phyloP scores from a whole-genome alignment of 805 yeast species.

The Candida nonsorbophila region DNA sequence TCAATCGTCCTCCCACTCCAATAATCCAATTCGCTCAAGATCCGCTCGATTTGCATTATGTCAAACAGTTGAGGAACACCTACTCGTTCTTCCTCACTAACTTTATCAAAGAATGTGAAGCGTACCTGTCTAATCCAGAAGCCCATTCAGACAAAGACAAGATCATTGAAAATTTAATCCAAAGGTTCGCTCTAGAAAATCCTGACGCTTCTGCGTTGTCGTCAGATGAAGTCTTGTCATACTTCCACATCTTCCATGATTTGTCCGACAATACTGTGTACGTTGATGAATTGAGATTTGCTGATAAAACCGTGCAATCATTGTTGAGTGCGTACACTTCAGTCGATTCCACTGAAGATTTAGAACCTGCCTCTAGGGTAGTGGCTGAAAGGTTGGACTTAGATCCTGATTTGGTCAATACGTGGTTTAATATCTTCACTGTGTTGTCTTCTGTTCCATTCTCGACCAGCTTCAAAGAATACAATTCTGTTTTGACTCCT shows the following conservation, averaged over 20 bases:
- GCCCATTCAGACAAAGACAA: slow-evolving; percentile 12
- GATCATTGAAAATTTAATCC: slow-evolving; percentile 15
- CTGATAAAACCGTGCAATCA: slow-evolving; percentile 17
- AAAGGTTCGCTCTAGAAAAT: slow-evolving; percentile 14
- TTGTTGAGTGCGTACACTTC: slow-evolving; percentile 13
- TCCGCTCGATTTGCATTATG: slow-evolving; percentile 14
- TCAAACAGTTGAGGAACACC: slow-evolving; percentile 11
- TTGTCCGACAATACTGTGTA: slow-evolving; percentile 19
- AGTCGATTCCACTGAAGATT: slow-evolving; percentile 10
- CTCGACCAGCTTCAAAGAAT: slow-evolving; percentile 12
- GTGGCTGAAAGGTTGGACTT: slow-evolving; percentile 11
- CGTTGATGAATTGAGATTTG: slow-evolving; percentile 22
- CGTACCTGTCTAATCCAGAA: slow-evolving; percentile 5
- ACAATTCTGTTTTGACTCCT: slow-evolving; percentile 24
- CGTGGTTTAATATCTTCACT: slow-evolving; percentile 28
- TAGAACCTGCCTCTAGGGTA: slow-evolving; percentile 4
- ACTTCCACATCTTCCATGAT: slow-evolving; percentile 22
- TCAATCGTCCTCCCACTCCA: slow-evolving; percentile 12
- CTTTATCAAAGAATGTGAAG: slow-evolving; percentile 19
- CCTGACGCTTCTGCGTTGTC: slow-evolving; percentile 16
- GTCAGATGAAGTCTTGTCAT: slow-evolving; percentile 18
- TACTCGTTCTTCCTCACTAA: slow-evolving; percentile 17
- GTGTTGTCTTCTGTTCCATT: slow-evolving; percentile 20
- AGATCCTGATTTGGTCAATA: slow-evolving; percentile 10
- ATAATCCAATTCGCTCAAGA: slow-evolving; percentile 11